phyloP scores from a whole-genome alignment of 192 early-diverging fungal genomes.

The Linnemannia schmuckeri region DNA sequence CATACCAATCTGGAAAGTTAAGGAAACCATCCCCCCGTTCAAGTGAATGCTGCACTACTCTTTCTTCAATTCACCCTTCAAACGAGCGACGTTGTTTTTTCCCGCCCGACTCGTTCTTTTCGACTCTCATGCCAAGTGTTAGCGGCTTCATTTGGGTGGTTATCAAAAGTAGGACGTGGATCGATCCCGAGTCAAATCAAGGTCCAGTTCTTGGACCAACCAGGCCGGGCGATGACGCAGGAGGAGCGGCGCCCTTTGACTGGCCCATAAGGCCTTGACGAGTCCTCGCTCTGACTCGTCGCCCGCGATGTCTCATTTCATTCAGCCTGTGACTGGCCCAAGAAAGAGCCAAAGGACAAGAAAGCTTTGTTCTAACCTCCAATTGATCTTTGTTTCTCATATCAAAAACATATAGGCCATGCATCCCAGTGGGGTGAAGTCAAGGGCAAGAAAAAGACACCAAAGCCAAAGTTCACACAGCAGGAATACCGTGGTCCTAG shows the following conservation, averaged over 20 bases:
- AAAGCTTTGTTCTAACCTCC: not conserved
- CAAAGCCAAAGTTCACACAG: conserved; percentile 65
- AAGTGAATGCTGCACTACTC: not conserved
- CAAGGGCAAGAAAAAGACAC: conserved; percentile 78
- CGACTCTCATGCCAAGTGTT: too few species aligned
- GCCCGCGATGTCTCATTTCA: not conserved
- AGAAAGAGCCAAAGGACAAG: not conserved
- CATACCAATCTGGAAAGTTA: not conserved
- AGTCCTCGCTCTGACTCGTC: not conserved
- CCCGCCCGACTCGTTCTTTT: too few species aligned
- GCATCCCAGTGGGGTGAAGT: conserved; percentile 90
- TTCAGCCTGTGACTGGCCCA: not conserved
- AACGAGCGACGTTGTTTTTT: not conserved
- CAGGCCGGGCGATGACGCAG: conserved; percentile 2
- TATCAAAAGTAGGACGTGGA: not conserved
- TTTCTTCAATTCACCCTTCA: not conserved
- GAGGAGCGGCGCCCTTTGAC: not conserved
- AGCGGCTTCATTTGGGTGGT: not conserved
- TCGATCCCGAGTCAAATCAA: conserved; percentile 6
- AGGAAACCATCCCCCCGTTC: not conserved
- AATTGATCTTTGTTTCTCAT: not conserved
- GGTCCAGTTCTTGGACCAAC: not conserved
- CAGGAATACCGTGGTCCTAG: conserved; percentile 51
- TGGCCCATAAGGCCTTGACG: not conserved
- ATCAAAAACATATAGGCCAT: conserved; percentile 66